A percentile compares a stretch with the other conserved stretches of the same genome.
These are phyloP conservation scores for Flaveria robusta DNA, from an alignment of 129 eudicot genomes.

Conservation along the genomic window DNA sequence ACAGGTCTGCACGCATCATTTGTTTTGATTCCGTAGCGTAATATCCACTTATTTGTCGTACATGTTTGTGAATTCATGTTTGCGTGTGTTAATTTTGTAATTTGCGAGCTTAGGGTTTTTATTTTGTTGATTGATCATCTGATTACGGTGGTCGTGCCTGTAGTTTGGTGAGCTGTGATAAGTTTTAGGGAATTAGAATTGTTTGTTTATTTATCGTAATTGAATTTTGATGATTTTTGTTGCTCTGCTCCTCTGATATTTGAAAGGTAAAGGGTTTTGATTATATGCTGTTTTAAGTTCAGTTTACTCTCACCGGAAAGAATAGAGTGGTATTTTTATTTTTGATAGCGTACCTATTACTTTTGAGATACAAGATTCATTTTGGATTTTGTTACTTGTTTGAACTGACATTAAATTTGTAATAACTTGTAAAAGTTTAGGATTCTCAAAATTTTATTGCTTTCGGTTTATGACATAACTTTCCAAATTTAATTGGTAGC, in stretches of 20 bases:
- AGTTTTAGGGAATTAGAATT: not conserved
- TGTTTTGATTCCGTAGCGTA: not conserved
- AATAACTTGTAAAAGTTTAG: not conserved
- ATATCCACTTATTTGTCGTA: not conserved
- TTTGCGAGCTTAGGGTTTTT: constrained; percentile 22
- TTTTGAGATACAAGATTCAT: constrained; percentile 4
- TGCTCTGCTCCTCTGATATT: constrained; percentile 1
- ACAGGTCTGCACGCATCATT: constrained; percentile 50
- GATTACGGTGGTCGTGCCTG: not conserved
- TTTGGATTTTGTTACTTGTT: constrained; percentile 12
- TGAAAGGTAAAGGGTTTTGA: not conserved
- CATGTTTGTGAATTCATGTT: not conserved
- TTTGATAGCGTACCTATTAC: not conserved
- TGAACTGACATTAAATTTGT: constrained; percentile 10
- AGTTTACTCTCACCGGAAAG: constrained; percentile 1
- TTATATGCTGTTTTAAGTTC: not conserved
- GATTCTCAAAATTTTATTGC: not conserved
- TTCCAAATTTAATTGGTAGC: not conserved
- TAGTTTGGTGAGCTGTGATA: constrained; percentile 14
- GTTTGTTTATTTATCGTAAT: constrained; percentile 1
- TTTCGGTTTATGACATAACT: not conserved
- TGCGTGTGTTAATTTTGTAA: not conserved
- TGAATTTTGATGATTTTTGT: constrained; percentile 13
- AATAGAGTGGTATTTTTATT: not conserved
- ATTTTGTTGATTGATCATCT: constrained; percentile 18